Evolutionary conservation across 192 early-diverging fungal species (phyloP).

Genomic region (Backusella parvicylindrica): DNA sequence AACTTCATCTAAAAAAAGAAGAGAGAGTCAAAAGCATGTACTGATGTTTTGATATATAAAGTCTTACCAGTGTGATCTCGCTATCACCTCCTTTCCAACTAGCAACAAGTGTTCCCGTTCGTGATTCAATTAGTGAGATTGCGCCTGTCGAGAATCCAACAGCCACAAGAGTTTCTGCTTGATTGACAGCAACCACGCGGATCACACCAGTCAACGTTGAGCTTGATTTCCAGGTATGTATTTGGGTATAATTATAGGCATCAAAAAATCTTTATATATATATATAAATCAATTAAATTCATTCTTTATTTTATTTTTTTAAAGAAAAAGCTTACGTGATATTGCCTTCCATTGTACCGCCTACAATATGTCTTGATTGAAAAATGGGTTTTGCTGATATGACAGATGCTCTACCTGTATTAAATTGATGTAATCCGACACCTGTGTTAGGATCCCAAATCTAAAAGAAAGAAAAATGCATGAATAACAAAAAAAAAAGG

Average conservation of each 20-base stretch:
- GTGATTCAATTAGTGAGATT: slow-evolving; percentile 49
- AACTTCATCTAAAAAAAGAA: slow-evolving; percentile 47
- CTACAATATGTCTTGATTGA: slow-evolving; percentile 46
- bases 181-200: slow-evolving; percentile 39
- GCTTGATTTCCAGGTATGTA: slow-evolving; percentile 42
- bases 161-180: slow-evolving; percentile 50
- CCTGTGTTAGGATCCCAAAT: slow-evolving; percentile 58
- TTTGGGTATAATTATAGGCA: slow-evolving; percentile 21
- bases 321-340: slow-evolving; percentile 36
- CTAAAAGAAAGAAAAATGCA: slow-evolving; percentile 16
- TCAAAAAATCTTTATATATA: slow-evolving; percentile 32
- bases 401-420: slow-evolving; percentile 39
- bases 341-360: slow-evolving; percentile 43
- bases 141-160: slow-evolving; percentile 50
- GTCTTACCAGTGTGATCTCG: slow-evolving; percentile 47
- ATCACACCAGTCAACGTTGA: slow-evolving; percentile 27
- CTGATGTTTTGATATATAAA: neutral
- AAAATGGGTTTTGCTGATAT: slow-evolving; percentile 49
- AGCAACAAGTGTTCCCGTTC: slow-evolving; percentile 51
- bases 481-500: neutral
- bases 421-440: slow-evolving; percentile 46
- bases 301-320: too few relatives aligned
- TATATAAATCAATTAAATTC: too few relatives aligned
- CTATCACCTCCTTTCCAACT: slow-evolving; percentile 57
- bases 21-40: too few relatives aligned